Conservation (phyloP, 805 yeast genomes). For the Hanseniaspora pseudoguilliermondii region DNA sequence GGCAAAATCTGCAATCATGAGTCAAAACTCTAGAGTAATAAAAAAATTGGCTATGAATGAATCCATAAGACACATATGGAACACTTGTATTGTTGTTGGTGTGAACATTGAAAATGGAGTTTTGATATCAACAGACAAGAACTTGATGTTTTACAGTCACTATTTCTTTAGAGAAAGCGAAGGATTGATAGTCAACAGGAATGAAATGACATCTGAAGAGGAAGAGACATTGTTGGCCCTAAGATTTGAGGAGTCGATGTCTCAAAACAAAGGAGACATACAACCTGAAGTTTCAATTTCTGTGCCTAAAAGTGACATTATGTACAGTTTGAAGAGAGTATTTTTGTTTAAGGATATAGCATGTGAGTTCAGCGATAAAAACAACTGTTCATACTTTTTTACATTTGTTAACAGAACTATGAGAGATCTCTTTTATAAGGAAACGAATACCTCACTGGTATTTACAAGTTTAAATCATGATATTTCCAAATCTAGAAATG, state of each 20-base stretch:
- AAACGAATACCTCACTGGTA: conserved; percentile 35
- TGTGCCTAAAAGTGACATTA: conserved; percentile 51
- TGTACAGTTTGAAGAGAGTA: conserved; percentile 59
- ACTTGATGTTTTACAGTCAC: conserved; percentile 55
- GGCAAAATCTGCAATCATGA: conserved; percentile 21
- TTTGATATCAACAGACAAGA: conserved; percentile 51
- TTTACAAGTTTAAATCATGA: conserved; percentile 39
- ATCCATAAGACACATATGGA: conserved; percentile 57
- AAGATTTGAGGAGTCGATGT: neutral
- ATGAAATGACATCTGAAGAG: conserved; percentile 7
- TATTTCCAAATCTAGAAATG: conserved; percentile 20
- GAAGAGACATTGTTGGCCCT: neutral
- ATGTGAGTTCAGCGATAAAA: conserved; percentile 58
- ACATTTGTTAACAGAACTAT: conserved; percentile 44
- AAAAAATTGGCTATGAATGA: conserved; percentile 60
- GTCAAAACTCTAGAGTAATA: conserved; percentile 61
- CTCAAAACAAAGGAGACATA: neutral
- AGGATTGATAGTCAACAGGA: conserved; percentile 3
- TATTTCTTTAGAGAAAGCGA: conserved; percentile 34
- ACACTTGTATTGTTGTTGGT: conserved; percentile 63
- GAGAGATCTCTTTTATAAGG: conserved; percentile 45
- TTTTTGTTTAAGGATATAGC: conserved; percentile 72
- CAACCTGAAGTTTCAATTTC: conserved; percentile 33
- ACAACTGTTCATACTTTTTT: conserved; percentile 58
- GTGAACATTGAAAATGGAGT: conserved; percentile 66